Base-by-base conservation (phyloP, 2,329 filamentous ascomycete species). In the Hawksworthiomyces lignivorus region DNA sequence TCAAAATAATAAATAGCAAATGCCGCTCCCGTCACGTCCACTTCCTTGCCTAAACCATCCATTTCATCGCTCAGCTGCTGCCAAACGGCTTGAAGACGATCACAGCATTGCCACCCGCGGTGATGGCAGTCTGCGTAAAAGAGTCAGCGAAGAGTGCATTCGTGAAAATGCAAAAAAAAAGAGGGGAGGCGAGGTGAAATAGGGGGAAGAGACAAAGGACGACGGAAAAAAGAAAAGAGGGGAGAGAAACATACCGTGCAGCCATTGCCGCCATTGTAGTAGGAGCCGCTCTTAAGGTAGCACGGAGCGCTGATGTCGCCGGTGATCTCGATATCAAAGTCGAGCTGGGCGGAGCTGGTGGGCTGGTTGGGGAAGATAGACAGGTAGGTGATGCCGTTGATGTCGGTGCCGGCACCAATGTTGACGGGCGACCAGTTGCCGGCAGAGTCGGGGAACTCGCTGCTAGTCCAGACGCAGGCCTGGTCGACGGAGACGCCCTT, bases 371-470 rank as follows among this genome's bases (percentile, higher is more conserved):
- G 80, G 73, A 90, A 87, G 62, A 96, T 77, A 37, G 86, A 87
- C 46, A 95, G 67, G 70, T 78, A 97, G 31, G 83, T 92, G 48
- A 64, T 67, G 57, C 83, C 80, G 54, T 72, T 54, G 12, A 56
- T 62, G 59, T 72, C 76, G 62, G 78, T 76, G 48, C 89, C 87
- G 47, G 88, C 81, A 61, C 90, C 90, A 40, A 95, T 68, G 67
- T 89, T 90, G 54, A 87, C 67, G 22, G 92, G 89, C 36, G 92
- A 82, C 74, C 76, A 95, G 77, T 98, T 96, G 51, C 92, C 80
- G 45, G 78, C 69, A 17, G 71, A 71, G 39, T 75, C 69, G 29
- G 67, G 62, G 52, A 67, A 63, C 15, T 51, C 53, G 18, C 54
- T n/a, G 58, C 68, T 72, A 50, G 60, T 61, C 92, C 92, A 97